These are phyloP conservation scores for Trichophaea hybrida DNA, from an alignment of 2,329 filamentous ascomycete genomes.

Conservation along the genomic window DNA sequence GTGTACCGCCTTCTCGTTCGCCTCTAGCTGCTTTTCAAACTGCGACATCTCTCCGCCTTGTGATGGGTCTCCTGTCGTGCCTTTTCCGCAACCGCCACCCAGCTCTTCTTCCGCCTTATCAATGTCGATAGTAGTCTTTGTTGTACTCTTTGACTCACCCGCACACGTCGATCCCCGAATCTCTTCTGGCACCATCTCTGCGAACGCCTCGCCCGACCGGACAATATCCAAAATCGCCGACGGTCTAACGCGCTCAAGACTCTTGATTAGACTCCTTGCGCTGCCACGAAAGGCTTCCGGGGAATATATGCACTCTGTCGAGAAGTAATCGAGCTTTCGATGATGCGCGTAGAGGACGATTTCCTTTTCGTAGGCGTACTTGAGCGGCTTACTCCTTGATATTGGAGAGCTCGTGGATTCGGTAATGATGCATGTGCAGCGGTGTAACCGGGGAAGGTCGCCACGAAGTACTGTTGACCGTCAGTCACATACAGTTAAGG, in stretches of 20 bases:
- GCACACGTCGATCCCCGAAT: slow-evolving; percentile 25
- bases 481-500: neutral
- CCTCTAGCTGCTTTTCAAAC: slow-evolving; percentile 59
- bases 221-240: slow-evolving; percentile 94
- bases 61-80: slow-evolving; percentile 30
- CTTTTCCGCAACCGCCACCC: slow-evolving; percentile 52
- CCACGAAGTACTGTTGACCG: slow-evolving; percentile 55
- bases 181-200: slow-evolving; percentile 58
- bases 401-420: slow-evolving; percentile 67
- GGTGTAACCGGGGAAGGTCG: slow-evolving; percentile 70
- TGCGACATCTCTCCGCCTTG: slow-evolving; percentile 64
- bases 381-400: slow-evolving; percentile 88
- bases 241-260: slow-evolving; percentile 78
- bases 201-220: slow-evolving; percentile 91
- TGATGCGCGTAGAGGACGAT: slow-evolving; percentile 96
- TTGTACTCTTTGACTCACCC: neutral
- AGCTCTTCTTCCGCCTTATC: slow-evolving; percentile 26
- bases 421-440: slow-evolving; percentile 82
- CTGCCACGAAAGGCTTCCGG: slow-evolving; percentile 92
- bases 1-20: slow-evolving; percentile 46
- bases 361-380: slow-evolving; percentile 98
- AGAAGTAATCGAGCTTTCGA: slow-evolving; percentile 95
- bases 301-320: slow-evolving; percentile 95
- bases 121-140: neutral
- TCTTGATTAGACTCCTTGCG: slow-evolving; percentile 84